Evolutionary conservation across 129 eudicot species (phyloP).

Genomic region (Dittrichia graveolens): DNA sequence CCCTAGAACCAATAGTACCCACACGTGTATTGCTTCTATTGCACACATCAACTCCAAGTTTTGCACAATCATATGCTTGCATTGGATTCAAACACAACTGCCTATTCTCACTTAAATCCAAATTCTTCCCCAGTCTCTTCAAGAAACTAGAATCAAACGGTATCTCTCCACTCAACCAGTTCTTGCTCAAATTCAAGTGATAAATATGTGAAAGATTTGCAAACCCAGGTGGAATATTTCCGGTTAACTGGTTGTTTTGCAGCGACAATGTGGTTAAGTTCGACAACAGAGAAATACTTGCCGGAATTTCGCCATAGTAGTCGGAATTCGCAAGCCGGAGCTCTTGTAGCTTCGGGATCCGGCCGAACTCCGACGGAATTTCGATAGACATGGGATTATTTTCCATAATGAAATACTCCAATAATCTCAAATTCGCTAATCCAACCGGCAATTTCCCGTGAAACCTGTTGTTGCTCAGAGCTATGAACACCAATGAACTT

Average conservation of each 20-base stretch:
- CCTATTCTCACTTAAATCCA: constrained; percentile 69
- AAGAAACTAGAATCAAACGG: constrained; percentile 72
- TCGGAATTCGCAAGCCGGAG: constrained; percentile 68
- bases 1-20: constrained; percentile 31
- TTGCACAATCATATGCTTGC: constrained; percentile 34
- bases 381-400: constrained; percentile 62
- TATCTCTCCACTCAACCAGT: constrained; percentile 59
- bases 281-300: constrained; percentile 37
- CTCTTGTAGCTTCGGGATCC: constrained; percentile 63
- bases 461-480: constrained; percentile 61
- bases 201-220: constrained; percentile 57
- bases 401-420: constrained; percentile 80
- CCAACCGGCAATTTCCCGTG: constrained; percentile 57
- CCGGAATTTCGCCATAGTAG: constrained; percentile 64
- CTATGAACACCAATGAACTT: constrained; percentile 55
- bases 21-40: constrained; percentile 45
- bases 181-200: constrained; percentile 80
- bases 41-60: constrained; percentile 54
- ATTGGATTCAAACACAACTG: constrained; percentile 68
- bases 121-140: constrained; percentile 66
- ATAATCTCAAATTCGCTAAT: constrained; percentile 36
- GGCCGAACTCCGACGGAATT: constrained; percentile 53
- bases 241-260: constrained; percentile 69
- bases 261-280: constrained; percentile 64
- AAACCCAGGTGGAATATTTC: constrained; percentile 58